Evolutionary conservation across 108 stramenopile genomes (phyloP).

Genomic region (Skeletonema menzelii): DNA sequence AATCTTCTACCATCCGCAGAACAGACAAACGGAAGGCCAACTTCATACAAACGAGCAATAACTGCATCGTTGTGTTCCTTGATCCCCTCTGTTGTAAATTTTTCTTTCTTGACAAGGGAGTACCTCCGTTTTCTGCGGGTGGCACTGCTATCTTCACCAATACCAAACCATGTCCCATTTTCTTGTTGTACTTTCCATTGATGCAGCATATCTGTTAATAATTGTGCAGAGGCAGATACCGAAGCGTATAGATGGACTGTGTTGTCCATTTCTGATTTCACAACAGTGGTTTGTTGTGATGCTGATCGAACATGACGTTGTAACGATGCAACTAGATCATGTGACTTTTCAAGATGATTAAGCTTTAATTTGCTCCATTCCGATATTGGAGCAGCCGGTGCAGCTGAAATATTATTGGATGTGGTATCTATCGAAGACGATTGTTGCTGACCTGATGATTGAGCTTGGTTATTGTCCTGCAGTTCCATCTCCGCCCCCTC

Average conservation of each 20-base stretch:
- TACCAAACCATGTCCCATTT: background rate
- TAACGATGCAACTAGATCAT: conserved; percentile 57
- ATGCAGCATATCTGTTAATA: conserved; percentile 40
- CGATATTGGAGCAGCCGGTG: conserved; percentile 17
- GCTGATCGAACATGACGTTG: conserved; percentile 52
- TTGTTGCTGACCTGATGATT: background rate
- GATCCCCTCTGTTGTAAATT: conserved; percentile 81
- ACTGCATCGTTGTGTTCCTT: conserved; percentile 73
- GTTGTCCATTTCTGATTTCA: conserved; percentile 29
- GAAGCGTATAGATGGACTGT: conserved; percentile 41
- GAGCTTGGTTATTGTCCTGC: conserved; percentile 29
- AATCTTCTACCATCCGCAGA: conserved; percentile 81
- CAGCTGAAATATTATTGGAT: conserved; percentile 4
- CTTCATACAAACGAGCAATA: conserved; percentile 73
- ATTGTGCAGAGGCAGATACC: conserved; percentile 42
- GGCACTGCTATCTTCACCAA: background rate
- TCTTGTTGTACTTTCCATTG: conserved; percentile 12
- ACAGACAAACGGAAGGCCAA: conserved; percentile 80
- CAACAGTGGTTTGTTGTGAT: conserved; percentile 27
- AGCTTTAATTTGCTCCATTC: conserved; percentile 73
- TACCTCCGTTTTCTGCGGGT: conserved; percentile 19
- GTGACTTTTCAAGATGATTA: conserved; percentile 55
- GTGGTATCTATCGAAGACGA: conserved; percentile 1
- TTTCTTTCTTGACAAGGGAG: conserved; percentile 27
- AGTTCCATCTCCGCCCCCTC: conserved; percentile 62